phyloP scores from a whole-genome alignment of 441 rosid genomes.

The Euphorbia corollata region DNA sequence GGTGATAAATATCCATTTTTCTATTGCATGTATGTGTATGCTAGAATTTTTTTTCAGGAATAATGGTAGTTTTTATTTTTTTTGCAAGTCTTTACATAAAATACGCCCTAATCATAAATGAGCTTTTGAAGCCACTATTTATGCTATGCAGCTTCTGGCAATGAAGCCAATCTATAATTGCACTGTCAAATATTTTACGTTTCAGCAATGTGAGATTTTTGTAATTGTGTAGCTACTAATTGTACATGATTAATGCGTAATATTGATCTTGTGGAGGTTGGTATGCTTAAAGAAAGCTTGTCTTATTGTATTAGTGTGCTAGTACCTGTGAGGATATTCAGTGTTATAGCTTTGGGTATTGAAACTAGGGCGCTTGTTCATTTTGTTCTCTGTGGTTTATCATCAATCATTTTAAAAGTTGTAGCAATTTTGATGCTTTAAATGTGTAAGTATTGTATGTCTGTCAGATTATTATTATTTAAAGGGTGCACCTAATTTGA shows the following conservation, averaged over 20 bases:
- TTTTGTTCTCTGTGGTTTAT: not conserved
- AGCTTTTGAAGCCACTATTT: not conserved
- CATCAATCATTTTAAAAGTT: not conserved
- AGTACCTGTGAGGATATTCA: not conserved
- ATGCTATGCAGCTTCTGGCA: not conserved
- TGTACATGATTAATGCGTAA: not conserved
- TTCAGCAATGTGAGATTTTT: not conserved
- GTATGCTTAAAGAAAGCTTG: not conserved
- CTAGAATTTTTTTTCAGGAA: not conserved
- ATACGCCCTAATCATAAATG: not conserved
- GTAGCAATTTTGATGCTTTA: not conserved
- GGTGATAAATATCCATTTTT: not conserved
- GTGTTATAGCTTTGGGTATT: not conserved
- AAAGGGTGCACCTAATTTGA: constrained; percentile 18
- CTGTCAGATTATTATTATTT: not conserved
- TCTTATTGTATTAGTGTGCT: not conserved
- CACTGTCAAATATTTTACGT: not conserved
- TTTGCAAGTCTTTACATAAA: constrained; percentile 2
- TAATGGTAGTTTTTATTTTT: not conserved
- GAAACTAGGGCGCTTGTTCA: not conserved
- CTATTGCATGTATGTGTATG: not conserved
- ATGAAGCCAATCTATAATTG: not conserved
- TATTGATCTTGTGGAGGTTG: not conserved
- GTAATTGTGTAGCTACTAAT: not conserved
- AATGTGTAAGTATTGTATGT: not conserved